A percentile compares a stretch with the other conserved stretches of the same genome.
Conservation (phyloP, 257 asterid species). For the Solanum pimpinellifolium region DNA sequence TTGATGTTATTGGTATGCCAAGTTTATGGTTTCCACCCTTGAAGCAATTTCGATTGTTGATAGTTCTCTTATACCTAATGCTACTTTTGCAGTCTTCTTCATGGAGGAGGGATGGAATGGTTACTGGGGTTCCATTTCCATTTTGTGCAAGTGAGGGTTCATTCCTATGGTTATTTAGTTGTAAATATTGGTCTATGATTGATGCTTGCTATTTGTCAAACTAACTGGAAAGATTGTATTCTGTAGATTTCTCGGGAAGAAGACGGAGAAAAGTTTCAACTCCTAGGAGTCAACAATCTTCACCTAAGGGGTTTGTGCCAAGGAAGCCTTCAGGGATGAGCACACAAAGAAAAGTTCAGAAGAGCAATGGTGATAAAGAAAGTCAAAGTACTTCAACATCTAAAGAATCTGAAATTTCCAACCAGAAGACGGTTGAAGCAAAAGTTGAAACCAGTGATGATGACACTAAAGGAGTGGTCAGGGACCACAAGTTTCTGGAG, state of each 20-base stretch:
- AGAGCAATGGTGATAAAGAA: constrained; percentile 42
- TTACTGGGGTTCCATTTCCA: constrained; percentile 21
- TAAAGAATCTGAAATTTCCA: constrained; percentile 21
- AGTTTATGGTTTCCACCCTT: background rate
- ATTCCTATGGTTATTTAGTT: constrained; percentile 19
- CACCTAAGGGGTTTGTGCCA: constrained; percentile 59
- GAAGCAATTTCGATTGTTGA: background rate
- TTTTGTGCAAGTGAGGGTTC: constrained; percentile 71
- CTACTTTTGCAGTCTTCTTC: constrained; percentile 40
- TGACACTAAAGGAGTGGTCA: constrained; percentile 11
- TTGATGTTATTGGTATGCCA: background rate
- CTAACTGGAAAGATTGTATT: constrained; percentile 2
- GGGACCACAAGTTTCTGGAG: constrained; percentile 19
- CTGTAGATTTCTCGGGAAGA: constrained; percentile 66
- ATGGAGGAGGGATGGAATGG: constrained; percentile 26
- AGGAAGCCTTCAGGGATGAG: constrained; percentile 50
- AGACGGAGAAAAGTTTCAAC: constrained; percentile 39
- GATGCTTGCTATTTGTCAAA: background rate
- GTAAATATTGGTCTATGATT: background rate
- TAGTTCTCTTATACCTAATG: background rate
- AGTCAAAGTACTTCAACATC: constrained; percentile 20
- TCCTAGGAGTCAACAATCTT: constrained; percentile 42
- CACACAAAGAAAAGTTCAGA: constrained; percentile 46
- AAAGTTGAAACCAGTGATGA: constrained; percentile 18
- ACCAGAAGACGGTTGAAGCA: constrained; percentile 21